Base-by-base conservation (phyloP, 2,329 filamentous ascomycete species). In the Fusarium haematococcum region DNA sequence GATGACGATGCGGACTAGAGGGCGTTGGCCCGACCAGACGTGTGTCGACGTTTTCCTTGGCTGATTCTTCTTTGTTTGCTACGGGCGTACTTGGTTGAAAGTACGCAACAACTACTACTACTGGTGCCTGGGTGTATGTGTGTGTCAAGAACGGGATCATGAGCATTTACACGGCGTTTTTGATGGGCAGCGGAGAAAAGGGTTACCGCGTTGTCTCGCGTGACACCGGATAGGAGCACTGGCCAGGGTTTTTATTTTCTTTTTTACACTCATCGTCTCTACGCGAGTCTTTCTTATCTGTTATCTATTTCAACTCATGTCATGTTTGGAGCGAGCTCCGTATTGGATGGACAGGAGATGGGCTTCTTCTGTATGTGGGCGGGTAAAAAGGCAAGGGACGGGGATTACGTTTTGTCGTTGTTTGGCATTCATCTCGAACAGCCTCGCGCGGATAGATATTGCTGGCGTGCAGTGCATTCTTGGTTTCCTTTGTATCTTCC, bases 1-100 rank as follows among this genome's bases (percentile, higher is more conserved):
- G 88, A 90, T 71, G 88, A 90, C 67, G 89, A 90, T 72, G 81
- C 83, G 37, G 82, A 84, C 65, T 83, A 71, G 77, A 69, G 32
- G 48, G 66, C 54, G 61, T 56, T 45, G 62, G 54, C 37, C 69
- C 61, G 57, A 70, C 61, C 75, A 56, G 39, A 68, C 33, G 64
- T 58, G 32, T 56, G 41, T 65, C 33, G 45, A 56, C 35, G 57
- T 68, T 67, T 73, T 67, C 59, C 45, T 77, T 70, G 58, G 57
- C 57, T 67, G 54, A 69, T 67, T 73, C 62, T 43, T 68, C 57
- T 65, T 67, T 69, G 63, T 63, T 67, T 71, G 65, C 25, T 30
- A 30, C 70, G 63, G 68, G 63, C 57, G 65, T 71, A 39, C 54
- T 57, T 68, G 68, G 63, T 59, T n/a, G 27, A 35, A 73, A 66